Evolutionary conservation across 2,329 filamentous ascomycete species (phyloP), one percentile per base, ranked within the genome.

Genomic region (Penicillium paneum): DNA sequence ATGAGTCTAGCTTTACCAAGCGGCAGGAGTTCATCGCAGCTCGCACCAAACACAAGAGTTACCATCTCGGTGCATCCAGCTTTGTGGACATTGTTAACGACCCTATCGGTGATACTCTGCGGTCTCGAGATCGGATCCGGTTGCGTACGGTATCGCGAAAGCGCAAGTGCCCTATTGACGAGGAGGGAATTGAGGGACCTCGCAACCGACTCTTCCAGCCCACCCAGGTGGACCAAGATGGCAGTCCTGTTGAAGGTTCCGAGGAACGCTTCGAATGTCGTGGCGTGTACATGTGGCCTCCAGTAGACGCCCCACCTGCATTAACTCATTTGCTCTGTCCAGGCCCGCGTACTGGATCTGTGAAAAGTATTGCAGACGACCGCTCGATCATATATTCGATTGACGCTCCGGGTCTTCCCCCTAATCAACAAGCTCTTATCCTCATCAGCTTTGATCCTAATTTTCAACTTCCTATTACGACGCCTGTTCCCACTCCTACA

Each of bases 71-170:
- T 19, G 66, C 73, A 24, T 69, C 71, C 8, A 68, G 73, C 11
- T 78, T 76, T 56, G 52, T 78, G 24, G 76, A 78, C 44, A 63
- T 78, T 15, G 72, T 78, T 40, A 76, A 73, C 29, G 75, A 78
- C 50, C 70, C 73, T 4, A 55, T 58, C 10, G 57, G 67, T 21
- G 63, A 56, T 21, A 61, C 62, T 17, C 53, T 69, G 29, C 64
- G 69, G 40, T 64, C 68, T 2, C 66, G 63, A 35, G 74, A 77
- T 57, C 71, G 74, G 3, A 64, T 78, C 4, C 70, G 74, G 21
- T 51, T 78, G 6, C 71, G 76, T 12, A 69, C 75, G 15, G 72
- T 71, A 8, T 76, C 76, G 12, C 71, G 76, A 29, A 74, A 75
- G 52, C 72, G 73, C 21, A 71, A 74, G 50, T 70, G 61, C 41